Base-by-base conservation (phyloP, 495 filamentous ascomycete genomes). In the Rhypophila decipiens region DNA sequence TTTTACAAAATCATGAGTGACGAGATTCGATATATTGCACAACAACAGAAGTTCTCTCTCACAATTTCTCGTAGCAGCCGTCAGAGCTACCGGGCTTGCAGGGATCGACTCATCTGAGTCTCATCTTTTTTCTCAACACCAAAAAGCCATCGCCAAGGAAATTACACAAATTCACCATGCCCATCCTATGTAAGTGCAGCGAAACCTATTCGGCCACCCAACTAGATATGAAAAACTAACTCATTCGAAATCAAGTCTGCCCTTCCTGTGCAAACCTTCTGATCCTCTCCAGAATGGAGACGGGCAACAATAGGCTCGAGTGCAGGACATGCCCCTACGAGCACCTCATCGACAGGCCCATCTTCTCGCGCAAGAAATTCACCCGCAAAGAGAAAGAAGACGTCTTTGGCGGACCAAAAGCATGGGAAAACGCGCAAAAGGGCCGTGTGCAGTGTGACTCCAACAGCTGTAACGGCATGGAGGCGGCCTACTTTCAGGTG, bases 291-390 rank as follows among this genome's bases (percentile, higher is more conserved):
- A 39, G 62, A n/a, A 63, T 65, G 51, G 64, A 68, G 24, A 65
- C 64, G 36, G 68, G 68, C 45, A 54, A 54, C 49, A 79, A 83
- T 48, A 79, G 88, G 24, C 84, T 96, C 60, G 88, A 95, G 71
- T 98, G 93, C 70, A 85, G 86, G 34, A 90, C 88, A 39, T 98
- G 93, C 55, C 90, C 93, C 7, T 98, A 95, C 70, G 76, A 90
- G 66, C 86, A 83, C 61, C 64, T 84, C 24, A 77, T 96, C 53
- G 78, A 79, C 40, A 71, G 82, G 51, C 75, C 81, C 33, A 85
- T 83, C 67, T 94, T 73, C 61, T 86, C 90, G 62, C 83, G 87
- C 47, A 86, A 81, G 42, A 78, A 84, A 70, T 79, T 74, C 53
- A 82, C 84, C 61, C 74, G 82, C 49, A 90, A 90, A 61, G 88